Percentiles rank a stretch among this genome's conserved stretches.
phyloP scores from a whole-genome alignment of 148 eudicot genomes.

The Fallopia convolvulus region DNA sequence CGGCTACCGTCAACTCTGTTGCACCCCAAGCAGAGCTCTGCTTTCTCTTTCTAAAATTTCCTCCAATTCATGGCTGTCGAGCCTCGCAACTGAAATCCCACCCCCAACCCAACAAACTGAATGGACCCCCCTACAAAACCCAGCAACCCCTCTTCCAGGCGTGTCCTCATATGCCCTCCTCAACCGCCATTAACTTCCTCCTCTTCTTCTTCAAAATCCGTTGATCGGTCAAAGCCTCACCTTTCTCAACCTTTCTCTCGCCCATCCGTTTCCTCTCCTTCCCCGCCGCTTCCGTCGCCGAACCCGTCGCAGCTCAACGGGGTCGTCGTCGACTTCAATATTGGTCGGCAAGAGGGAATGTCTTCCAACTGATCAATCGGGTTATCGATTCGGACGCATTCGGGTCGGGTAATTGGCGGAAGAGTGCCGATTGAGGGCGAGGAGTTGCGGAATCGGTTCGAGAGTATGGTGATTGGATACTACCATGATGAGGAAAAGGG shows the following conservation, averaged over 20 bases:
- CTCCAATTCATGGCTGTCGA: constrained; percentile 6
- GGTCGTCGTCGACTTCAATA: constrained; percentile 74
- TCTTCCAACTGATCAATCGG: constrained; percentile 57
- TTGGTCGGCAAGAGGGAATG: constrained; percentile 39
- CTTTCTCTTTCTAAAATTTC: neutral
- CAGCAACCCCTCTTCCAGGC: constrained; percentile 34
- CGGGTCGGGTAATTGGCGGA: constrained; percentile 47
- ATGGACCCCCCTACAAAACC: constrained; percentile 12
- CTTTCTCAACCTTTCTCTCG: constrained; percentile 11
- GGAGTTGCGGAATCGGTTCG: constrained; percentile 35
- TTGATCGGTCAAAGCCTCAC: constrained; percentile 9
- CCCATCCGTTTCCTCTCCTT: constrained; percentile 5
- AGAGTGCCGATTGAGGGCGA: constrained; percentile 19
- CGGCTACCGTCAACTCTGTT: neutral
- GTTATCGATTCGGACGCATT: constrained; percentile 58
- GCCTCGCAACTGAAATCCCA: neutral
- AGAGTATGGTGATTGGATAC: constrained; percentile 39
- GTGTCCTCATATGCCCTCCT: constrained; percentile 62
- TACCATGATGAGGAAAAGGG: constrained; percentile 46
- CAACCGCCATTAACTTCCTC: constrained; percentile 8
- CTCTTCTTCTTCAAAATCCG: constrained; percentile 7
- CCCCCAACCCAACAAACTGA: neutral
- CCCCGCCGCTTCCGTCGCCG: constrained; percentile 15
- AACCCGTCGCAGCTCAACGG: constrained; percentile 27
- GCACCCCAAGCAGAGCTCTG: neutral